These are phyloP conservation scores for Sporothrix protearum DNA, from an alignment of 2,329 filamentous ascomycete species.

Conservation along the genomic window DNA sequence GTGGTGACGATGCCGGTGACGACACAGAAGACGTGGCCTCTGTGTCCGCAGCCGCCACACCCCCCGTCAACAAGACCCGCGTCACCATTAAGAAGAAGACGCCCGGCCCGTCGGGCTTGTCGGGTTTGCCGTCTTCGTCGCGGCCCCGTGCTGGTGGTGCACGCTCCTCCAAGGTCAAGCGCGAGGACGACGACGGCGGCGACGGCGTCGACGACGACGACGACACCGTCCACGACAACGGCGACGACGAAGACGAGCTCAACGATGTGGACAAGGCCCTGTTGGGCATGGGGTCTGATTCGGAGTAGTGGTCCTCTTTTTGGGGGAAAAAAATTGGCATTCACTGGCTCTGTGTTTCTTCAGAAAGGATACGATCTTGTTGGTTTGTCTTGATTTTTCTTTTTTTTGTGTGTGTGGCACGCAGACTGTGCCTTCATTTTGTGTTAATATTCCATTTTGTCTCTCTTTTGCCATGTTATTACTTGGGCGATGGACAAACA, in stretches of 20 bases:
- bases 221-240: background rate
- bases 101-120: background rate
- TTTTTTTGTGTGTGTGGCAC: too few species aligned
- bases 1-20: conserved; percentile 34
- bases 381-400: conserved; percentile 11
- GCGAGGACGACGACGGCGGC: conserved; percentile 29
- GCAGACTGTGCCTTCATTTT: too few species aligned
- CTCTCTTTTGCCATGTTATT: background rate
- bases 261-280: conserved; percentile 40
- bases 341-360: background rate
- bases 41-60: background rate
- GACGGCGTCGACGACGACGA: conserved; percentile 30
- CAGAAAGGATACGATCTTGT: background rate
- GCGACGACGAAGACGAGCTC: conserved; percentile 46
- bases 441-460: background rate
- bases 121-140: background rate
- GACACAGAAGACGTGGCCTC: conserved; percentile 15
- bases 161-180: background rate
- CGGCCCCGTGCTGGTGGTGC: background rate
- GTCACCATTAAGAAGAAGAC: conserved; percentile 18
- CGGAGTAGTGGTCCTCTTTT: conserved; percentile 29
- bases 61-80: background rate
- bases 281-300: conserved; percentile 37
- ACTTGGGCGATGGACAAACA: background rate
- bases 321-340: background rate